Conservation (phyloP, 2,329 filamentous ascomycete species). For the Aspergillus sp. region DNA sequence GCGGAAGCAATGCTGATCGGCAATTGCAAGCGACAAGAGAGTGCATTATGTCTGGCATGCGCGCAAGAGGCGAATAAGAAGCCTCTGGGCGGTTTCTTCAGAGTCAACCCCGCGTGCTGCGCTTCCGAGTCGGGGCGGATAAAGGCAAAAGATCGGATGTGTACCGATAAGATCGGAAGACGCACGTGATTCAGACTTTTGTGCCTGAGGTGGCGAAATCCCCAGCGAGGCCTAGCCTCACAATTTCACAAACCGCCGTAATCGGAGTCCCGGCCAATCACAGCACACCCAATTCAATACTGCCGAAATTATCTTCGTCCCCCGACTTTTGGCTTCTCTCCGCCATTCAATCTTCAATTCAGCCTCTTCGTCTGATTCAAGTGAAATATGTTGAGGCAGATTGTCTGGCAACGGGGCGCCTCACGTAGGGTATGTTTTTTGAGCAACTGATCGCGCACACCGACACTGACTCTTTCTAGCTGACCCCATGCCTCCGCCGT, state of each 20-base stretch:
- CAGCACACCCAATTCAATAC: constrained; percentile 11
- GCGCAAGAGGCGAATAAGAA: constrained; percentile 1
- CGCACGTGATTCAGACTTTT: not conserved
- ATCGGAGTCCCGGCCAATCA: constrained; percentile 15
- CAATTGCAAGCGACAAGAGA: not conserved
- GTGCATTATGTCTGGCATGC: not conserved
- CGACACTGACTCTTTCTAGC: constrained; percentile 16
- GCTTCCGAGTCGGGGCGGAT: constrained; percentile 4
- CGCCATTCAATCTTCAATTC: constrained; percentile 12
- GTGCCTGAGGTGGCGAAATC: not conserved
- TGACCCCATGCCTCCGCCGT: constrained; percentile 36
- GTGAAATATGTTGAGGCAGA: constrained; percentile 38
- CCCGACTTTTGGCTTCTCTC: constrained; percentile 8
- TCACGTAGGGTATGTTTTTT: constrained; percentile 37
- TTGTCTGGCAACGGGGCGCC: constrained; percentile 39
- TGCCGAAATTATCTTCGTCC: constrained; percentile 13
- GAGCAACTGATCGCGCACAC: not conserved
- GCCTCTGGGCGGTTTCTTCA: not conserved
- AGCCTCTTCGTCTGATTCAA: not conserved
- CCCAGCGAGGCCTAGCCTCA: not conserved
- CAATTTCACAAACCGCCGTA: not conserved
- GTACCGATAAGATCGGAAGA: constrained; percentile 12
- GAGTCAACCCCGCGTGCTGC: constrained; percentile 1
- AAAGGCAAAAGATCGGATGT: constrained; percentile 7
- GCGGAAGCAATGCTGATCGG: not conserved